Evolutionary conservation across 192 early-diverging fungal genomes (phyloP), one percentile per base, ranked within the genome.

Genomic region (Bifiguratus adelaidae): DNA sequence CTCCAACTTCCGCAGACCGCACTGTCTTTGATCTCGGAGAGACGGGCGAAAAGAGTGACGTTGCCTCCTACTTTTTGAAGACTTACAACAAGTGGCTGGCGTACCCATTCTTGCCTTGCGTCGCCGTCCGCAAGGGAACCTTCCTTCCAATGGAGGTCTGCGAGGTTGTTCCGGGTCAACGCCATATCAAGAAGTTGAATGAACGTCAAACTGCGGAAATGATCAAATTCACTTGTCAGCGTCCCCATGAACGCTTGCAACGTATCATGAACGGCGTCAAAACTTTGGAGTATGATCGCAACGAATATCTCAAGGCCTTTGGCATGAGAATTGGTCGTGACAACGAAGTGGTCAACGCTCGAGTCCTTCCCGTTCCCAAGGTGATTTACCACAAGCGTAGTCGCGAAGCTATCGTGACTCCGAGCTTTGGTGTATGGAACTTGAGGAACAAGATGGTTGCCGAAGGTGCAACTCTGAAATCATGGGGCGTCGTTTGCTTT

Each of bases 61-160:
- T 98, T 15, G 81, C 84, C 0, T 46, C 77, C 9, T 95, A 95
- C 53, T 98, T 93, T 47, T 36, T 61, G 35, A 55, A 67, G 29
- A 80, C 78, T 7, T 93, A 94, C 61, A 77, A 79, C 60, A 71
- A 67, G 33, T 61, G 51, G 2, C 63, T 98, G 25, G 50, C 58
- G 36, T 96, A 78, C 48, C 82, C 92, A 3, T 77, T 81, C 45
- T 63, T 96, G 48, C 95, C 92, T 2, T 83, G 83, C 25, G 73
- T 89, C 16, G 80, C 86, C 13, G 85, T 89, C 23, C 61, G 73
- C 21, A 76, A 77, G 30, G 75, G 77, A 40, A 57, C 69, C n/a
- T 75, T 77, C 41, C 59, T 96, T 25, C 95, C 95, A 30, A 82
- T 98, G 67, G 95, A 98, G 70, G 71, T 95, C 24, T 93, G 91